Conservation (phyloP, 164 flowering plant genomes). For the Sextonia rubra region DNA sequence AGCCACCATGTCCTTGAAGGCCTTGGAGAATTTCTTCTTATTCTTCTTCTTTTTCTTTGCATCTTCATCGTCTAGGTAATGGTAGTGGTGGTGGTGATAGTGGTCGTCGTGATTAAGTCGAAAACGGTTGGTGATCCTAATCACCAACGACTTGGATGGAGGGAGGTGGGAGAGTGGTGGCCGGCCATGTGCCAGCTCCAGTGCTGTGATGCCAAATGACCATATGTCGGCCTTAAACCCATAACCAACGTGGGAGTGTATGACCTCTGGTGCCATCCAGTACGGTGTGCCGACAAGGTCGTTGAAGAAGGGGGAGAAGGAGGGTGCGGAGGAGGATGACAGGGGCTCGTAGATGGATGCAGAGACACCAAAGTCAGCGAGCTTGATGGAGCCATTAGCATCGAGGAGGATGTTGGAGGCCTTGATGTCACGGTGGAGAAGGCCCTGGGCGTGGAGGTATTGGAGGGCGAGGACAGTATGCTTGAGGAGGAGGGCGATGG, state of each 20-base stretch:
- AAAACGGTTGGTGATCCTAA: slow-evolving; percentile 61
- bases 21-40: slow-evolving; percentile 56
- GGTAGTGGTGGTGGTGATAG: background rate
- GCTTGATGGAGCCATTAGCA: slow-evolving; percentile 53
- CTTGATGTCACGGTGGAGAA: slow-evolving; percentile 71
- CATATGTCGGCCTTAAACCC: slow-evolving; percentile 85
- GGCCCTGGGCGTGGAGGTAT: slow-evolving; percentile 78
- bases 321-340: slow-evolving; percentile 11
- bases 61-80: slow-evolving; percentile 30
- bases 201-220: slow-evolving; percentile 87
- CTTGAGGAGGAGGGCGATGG: slow-evolving; percentile 54
- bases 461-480: slow-evolving; percentile 61
- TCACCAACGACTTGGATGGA: slow-evolving; percentile 56
- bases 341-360: slow-evolving; percentile 59
- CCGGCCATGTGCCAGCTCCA: slow-evolving; percentile 82
- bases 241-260: slow-evolving; percentile 69
- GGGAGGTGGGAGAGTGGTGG: slow-evolving; percentile 86
- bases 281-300: slow-evolving; percentile 71
- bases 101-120: slow-evolving; percentile 25
- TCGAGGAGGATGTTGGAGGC: slow-evolving; percentile 74
- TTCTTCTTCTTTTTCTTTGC: slow-evolving; percentile 39
- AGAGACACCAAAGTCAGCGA: slow-evolving; percentile 79
- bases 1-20: slow-evolving; percentile 72
- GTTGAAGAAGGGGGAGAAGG: slow-evolving; percentile 33
- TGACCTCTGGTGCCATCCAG: slow-evolving; percentile 95